A percentile compares a stretch with the other conserved stretches of the same genome.
Conservation (phyloP, 2,329 filamentous ascomycete genomes). For the Xylariaceae sp. region DNA sequence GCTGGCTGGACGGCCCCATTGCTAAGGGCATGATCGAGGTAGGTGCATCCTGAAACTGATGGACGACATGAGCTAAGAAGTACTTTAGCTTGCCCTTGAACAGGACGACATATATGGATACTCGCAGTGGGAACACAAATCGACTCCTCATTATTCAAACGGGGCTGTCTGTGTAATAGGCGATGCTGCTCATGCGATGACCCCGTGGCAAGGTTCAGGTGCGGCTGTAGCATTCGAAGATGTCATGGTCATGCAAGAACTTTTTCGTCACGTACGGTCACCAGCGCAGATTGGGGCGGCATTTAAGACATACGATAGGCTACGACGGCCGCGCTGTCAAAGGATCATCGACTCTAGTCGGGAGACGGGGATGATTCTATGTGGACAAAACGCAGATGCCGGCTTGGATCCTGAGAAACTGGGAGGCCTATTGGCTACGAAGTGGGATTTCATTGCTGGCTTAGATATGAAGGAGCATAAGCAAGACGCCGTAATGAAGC, state of each 20-base stretch:
- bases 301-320: slow-evolving; percentile 16
- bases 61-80: neutral
- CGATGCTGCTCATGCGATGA: slow-evolving; percentile 31
- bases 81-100: slow-evolving; percentile 22
- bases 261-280: slow-evolving; percentile 6
- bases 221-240: slow-evolving; percentile 30
- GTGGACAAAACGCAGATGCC: slow-evolving; percentile 5
- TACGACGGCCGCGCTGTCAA: slow-evolving; percentile 25
- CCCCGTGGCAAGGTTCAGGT: slow-evolving; percentile 29
- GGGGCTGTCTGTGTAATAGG: slow-evolving; percentile 25
- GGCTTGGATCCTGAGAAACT: slow-evolving; percentile 9
- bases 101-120: slow-evolving; percentile 16
- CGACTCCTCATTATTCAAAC: slow-evolving; percentile 22
- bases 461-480: slow-evolving; percentile 9
- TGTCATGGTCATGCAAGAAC: slow-evolving; percentile 21
- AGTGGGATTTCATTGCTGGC: slow-evolving; percentile 14
- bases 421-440: neutral
- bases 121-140: slow-evolving; percentile 30
- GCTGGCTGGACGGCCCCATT: slow-evolving; percentile 27
- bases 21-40: slow-evolving; percentile 32
- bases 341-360: slow-evolving; percentile 27
- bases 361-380: slow-evolving; percentile 27
- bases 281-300: neutral
- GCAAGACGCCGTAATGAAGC: neutral
- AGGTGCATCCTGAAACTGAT: neutral